A percentile compares a stretch with the other conserved stretches of the same genome.
Conservation (phyloP, 2,329 filamentous ascomycete genomes). For the Colletotrichum sp. region DNA sequence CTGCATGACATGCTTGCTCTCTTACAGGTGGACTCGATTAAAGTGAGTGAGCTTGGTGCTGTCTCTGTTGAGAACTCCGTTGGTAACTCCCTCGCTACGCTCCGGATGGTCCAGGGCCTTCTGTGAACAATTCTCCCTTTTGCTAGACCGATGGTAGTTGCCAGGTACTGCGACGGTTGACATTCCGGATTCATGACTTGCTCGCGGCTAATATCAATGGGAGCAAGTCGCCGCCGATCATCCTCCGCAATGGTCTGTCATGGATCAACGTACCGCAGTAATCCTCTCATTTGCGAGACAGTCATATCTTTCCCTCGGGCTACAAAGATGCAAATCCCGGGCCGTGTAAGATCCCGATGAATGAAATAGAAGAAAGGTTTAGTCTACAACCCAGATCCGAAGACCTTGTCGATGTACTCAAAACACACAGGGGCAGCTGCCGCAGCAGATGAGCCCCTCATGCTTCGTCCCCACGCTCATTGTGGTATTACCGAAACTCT, state of each 20-base stretch:
- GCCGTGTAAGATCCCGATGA: background rate
- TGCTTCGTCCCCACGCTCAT: background rate
- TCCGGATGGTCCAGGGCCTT: background rate
- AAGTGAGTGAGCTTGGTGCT: background rate
- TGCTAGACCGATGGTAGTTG: background rate
- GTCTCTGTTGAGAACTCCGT: background rate
- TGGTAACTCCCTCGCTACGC: no score
- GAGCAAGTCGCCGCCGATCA: rapidly evolving
- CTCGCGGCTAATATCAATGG: background rate
- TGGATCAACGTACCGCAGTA: background rate
- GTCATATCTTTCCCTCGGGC: background rate
- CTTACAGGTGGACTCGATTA: background rate
- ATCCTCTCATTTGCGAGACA: background rate
- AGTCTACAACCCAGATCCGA: background rate
- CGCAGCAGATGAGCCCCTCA: background rate
- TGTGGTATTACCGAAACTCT: background rate
- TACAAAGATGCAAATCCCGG: background rate
- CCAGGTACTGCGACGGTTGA: background rate
- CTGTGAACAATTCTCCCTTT: background rate
- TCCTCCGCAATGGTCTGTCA: background rate
- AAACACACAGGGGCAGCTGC: background rate
- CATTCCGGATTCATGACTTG: background rate
- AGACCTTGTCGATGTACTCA: background rate
- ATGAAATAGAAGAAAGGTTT: background rate
- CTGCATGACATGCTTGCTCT: background rate